Base-by-base conservation (phyloP, 768 basidiomycete genomes). In the Mycena sanguinolenta region DNA sequence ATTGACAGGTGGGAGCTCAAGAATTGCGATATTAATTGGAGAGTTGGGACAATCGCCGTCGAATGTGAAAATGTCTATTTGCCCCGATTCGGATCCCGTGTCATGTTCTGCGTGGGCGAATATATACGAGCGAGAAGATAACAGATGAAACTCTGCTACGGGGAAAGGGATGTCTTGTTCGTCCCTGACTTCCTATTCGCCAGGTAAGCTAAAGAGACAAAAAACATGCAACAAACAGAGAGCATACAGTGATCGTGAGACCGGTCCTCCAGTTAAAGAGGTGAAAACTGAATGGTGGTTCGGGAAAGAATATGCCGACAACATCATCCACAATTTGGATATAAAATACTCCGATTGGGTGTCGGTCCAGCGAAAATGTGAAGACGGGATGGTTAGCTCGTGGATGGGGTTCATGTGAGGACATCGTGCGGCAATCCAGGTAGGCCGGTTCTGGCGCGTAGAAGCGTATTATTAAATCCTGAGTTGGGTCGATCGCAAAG, bases 271-370 rank as follows among this genome's bases (percentile, higher is more conserved):
- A 58, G 36, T 58, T 58, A 17, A 38, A 38, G 14, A 58, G 12
- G 6, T 10, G 5, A 17, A 38, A 25, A 36, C 23, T 36, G 34
- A 58, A 21, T 19, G 23, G 55, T 1, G 23, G 8, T 13, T 49
- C 30, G 16, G 13, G 16, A 14, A 69, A 58, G 23, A 58, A 69
- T 9, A 69, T 12, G 16, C 44, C 62, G 44, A 63, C 53, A 6
- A 69, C 23, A 27, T 69, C 68, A 49, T 63, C 54, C 27, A 28
- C 61, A 7, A 69, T 30, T 36, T 58, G 55, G 36, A 69, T 53
- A 34, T 62, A 27, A 16, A 63, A 50, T 5, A 38, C 0, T 2
- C 49, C 30, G 2, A 4, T 7, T 3, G 60, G 67, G 34, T 49
- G 17, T n/a, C 17, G 39, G 25, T 34, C 32, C 10, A 63, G 34